Percentiles rank a stretch among this genome's conserved stretches.
Evolutionary conservation across 1,284 basidiomycete species (phyloP).

Genomic region (Melampsora americana): DNA sequence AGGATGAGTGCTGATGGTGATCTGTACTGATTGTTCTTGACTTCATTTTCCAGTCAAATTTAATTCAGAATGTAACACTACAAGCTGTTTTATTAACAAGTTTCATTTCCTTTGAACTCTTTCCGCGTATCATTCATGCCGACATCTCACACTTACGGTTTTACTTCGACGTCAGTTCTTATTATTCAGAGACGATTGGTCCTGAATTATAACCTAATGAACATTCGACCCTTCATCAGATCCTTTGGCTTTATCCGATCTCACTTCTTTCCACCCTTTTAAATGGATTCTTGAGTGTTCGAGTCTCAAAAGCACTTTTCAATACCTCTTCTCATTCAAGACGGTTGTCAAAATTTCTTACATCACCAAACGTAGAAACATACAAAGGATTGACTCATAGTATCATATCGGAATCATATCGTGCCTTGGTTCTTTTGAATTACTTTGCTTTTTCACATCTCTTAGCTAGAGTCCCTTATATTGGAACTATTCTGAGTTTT

Average conservation of each 20-base stretch:
- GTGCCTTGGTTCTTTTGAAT: background rate
- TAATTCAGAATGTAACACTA: background rate
- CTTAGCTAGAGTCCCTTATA: background rate
- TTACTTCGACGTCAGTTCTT: conserved; percentile 6
- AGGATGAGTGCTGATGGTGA: no score
- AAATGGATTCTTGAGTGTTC: background rate
- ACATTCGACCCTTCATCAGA: background rate
- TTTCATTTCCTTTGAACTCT: background rate
- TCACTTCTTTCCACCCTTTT: background rate
- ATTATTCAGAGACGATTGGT: background rate
- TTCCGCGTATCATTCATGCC: background rate
- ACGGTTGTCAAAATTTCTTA: background rate
- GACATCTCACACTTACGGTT: conserved; percentile 1
- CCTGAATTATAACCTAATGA: background rate
- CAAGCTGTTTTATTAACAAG: conserved; percentile 2
- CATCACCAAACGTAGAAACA: background rate
- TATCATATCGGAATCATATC: background rate
- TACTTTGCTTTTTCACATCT: background rate
- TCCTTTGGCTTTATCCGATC: conserved; percentile 5
- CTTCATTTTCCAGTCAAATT: background rate
- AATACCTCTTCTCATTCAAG: background rate
- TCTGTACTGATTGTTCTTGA: background rate
- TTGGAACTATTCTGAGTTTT: conserved; percentile 1
- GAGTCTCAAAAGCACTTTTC: background rate
- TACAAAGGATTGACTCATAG: background rate